Evolutionary conservation across 768 basidiomycete genomes (phyloP).

Genomic region (Russula lepida): DNA sequence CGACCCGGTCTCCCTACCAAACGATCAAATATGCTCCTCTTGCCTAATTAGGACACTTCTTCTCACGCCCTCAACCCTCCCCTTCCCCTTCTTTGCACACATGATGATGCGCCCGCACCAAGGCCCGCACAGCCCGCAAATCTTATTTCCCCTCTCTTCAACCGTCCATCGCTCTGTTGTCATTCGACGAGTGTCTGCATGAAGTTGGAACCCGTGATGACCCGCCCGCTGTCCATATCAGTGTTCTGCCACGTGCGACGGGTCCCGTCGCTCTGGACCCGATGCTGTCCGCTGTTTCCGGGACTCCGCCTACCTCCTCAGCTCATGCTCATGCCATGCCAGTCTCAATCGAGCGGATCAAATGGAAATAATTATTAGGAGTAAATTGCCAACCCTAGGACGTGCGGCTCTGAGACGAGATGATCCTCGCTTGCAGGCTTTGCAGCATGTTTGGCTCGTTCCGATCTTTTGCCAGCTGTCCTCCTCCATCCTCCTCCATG

Average conservation of each 20-base stretch:
- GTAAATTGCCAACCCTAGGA: not conserved
- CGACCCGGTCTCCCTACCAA: not conserved
- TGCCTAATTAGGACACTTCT: not conserved
- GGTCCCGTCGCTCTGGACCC: too few relatives aligned
- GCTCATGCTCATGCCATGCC: not conserved
- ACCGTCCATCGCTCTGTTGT: not conserved
- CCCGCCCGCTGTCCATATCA: too few relatives aligned
- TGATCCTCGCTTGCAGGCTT: not conserved
- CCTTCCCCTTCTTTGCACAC: not conserved
- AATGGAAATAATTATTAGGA: not conserved
- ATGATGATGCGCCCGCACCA: not conserved
- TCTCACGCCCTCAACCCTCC: constrained; percentile 2
- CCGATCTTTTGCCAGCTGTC: not conserved
- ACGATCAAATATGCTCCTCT: not conserved
- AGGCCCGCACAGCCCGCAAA: not conserved
- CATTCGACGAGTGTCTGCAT: not conserved
- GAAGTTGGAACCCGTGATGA: too few relatives aligned
- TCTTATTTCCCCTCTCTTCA: not conserved
- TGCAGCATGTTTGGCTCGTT: not conserved
- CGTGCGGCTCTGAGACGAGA: not conserved
- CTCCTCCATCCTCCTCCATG: too few relatives aligned
- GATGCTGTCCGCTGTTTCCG: not conserved
- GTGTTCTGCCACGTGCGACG: too few relatives aligned
- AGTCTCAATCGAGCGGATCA: not conserved
- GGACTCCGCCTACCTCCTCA: not conserved